Evolutionary conservation across 2,329 filamentous ascomycete genomes (phyloP), one percentile per base, ranked within the genome.

Genomic region (Exophiala aquamarina): DNA sequence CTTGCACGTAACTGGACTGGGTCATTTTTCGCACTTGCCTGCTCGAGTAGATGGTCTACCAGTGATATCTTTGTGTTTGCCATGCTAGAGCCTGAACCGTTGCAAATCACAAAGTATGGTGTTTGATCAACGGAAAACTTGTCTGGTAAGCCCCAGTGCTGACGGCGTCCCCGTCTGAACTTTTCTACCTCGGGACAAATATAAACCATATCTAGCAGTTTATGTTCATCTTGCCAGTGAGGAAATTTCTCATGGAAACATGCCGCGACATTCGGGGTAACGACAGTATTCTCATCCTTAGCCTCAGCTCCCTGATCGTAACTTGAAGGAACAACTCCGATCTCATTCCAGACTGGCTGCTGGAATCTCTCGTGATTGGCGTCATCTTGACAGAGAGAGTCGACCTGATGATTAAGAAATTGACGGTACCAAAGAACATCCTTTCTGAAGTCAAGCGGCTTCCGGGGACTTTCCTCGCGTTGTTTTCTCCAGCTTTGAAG

Each of bases 191-290:
- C 4, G 89, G 68, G 2, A 76, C 67, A 2, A 70, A 61, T 21
- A 13, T 53, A 44, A 18, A 61, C 17, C 31, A 43, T 15, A 28
- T 55, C 43, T 7, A 63, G 1, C 72, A 78, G 57, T 84, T 86
- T 3, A 76, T 76, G 62, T 45, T 58, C 56, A 4, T 39, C 43
- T 47, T 89, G 75, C 3, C 72, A 54, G 5, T 13, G 13, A 11
- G 45, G 40, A 23, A 37, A 52, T 13, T 39, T 15, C 23, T 20
- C 21, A 9, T 54, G 69, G 54, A 93, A 93, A 44, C 79, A 79
- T 3, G 78, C 60, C 50, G 81, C 76, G 0, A 86, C 78, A 46
- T 85, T 87, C 0, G 83, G 79, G 0, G 89, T 92, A 0, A 91
- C 84, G 0, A 87, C 66, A 0, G 88, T 92, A 52, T 32, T 58